These are phyloP conservation scores for Eucalyptus rudis DNA, from an alignment of 345 rosid species.

Conservation along the genomic window DNA sequence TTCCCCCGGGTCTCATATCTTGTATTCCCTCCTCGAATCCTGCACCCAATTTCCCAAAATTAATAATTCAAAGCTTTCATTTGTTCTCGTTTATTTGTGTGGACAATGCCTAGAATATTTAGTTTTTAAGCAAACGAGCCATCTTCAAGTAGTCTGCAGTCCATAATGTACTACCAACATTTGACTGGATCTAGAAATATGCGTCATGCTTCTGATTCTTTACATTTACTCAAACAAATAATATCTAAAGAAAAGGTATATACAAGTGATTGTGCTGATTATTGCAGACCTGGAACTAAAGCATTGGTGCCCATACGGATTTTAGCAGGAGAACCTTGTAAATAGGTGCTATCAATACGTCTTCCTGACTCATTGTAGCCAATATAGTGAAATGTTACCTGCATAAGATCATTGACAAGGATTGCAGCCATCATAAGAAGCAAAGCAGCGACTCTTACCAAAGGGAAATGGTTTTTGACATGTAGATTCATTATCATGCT, in stretches of 20 bases:
- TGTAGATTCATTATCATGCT: background rate
- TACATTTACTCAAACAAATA: background rate
- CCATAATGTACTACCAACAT: background rate
- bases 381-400: constrained; percentile 79
- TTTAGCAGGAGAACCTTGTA: constrained; percentile 80
- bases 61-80: background rate
- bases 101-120: background rate
- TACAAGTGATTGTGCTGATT: background rate
- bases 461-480: background rate
- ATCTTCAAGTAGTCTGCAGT: background rate
- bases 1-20: constrained; percentile 92
- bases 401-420: constrained; percentile 6
- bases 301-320: constrained; percentile 86
- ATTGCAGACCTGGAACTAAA: constrained; percentile 66
- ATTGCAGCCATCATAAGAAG: background rate
- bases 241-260: background rate
- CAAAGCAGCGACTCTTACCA: background rate
- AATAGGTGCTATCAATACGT: constrained; percentile 82
- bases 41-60: constrained; percentile 4
- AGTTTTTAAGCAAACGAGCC: background rate
- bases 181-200: background rate
- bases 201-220: background rate
- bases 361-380: constrained; percentile 94
- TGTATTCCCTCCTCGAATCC: constrained; percentile 89
- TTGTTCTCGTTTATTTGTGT: background rate